phyloP scores from a whole-genome alignment of 306 rosid genomes.

The Quercus gilva region DNA sequence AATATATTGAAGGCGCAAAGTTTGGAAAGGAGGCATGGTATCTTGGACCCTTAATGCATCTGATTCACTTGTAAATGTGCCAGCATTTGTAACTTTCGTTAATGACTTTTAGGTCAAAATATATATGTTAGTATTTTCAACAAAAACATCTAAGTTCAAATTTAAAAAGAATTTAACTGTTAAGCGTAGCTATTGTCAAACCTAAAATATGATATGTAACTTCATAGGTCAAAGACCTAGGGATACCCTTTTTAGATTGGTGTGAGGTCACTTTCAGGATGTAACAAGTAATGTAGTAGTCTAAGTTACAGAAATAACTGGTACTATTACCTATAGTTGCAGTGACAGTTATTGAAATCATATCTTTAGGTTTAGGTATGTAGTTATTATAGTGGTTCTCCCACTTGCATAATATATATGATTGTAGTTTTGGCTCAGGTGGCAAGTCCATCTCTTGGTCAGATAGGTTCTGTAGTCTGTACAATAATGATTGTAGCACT shows the following conservation, averaged over 20 bases:
- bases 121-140: too few relatives aligned
- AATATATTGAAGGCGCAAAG: neutral
- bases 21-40: neutral
- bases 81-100: neutral
- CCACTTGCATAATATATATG: slow-evolving; percentile 20
- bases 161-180: too few relatives aligned
- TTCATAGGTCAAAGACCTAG: too few relatives aligned
- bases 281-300: slow-evolving; percentile 14
- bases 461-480: slow-evolving; percentile 21
- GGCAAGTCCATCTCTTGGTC: slow-evolving; percentile 27
- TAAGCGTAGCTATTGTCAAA: neutral
- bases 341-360: slow-evolving; percentile 11
- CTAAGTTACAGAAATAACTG: neutral
- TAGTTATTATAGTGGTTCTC: neutral
- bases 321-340: slow-evolving; percentile 4
- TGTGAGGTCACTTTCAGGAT: neutral
- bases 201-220: neutral
- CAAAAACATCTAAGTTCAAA: too few relatives aligned
- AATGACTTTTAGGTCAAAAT: neutral
- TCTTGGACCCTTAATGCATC: neutral
- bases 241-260: neutral
- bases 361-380: neutral
- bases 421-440: slow-evolving; percentile 20
- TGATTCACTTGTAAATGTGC: neutral
- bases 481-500: slow-evolving; percentile 23